A percentile compares a stretch with the other conserved stretches of the same genome.
Evolutionary conservation across 257 asterid genomes (phyloP).

Genomic region (Eustoma russellianum): DNA sequence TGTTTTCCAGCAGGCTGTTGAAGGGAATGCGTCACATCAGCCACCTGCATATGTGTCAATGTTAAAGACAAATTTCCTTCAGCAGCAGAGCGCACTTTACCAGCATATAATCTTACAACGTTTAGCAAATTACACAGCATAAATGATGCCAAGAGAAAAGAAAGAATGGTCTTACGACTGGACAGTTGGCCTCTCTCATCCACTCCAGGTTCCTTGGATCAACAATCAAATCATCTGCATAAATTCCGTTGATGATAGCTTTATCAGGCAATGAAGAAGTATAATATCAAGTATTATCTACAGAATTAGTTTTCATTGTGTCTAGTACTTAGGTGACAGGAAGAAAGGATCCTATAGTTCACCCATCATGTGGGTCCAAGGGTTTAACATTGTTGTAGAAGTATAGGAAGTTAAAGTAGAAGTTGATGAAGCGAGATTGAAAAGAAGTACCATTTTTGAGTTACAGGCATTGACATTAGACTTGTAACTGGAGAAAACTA

Average conservation of each 20-base stretch:
- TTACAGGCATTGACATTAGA: too few relatives aligned
- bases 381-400: too few relatives aligned
- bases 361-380: too few relatives aligned
- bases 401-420: too few relatives aligned
- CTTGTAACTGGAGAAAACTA: too few relatives aligned
- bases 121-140: neutral
- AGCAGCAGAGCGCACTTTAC: neutral
- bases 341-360: too few relatives aligned
- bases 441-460: too few relatives aligned
- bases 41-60: conserved; percentile 44
- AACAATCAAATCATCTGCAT: conserved; percentile 87
- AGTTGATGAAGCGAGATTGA: too few relatives aligned
- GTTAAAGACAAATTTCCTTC: conserved; percentile 13
- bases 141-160: neutral
- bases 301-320: neutral
- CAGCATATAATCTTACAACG: conserved; percentile 1
- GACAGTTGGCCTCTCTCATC: conserved; percentile 92
- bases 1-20: conserved; percentile 99
- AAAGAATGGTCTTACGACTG: conserved; percentile 53
- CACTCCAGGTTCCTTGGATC: conserved; percentile 99
- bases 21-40: conserved; percentile 90
- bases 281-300: neutral
- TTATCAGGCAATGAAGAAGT: neutral
- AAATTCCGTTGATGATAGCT: neutral
- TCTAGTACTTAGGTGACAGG: too few relatives aligned